Evolutionary conservation across 225 moss, liverwort and hornwort genomes (phyloP).

Genomic region (Physcomitrellopsis africana): DNA sequence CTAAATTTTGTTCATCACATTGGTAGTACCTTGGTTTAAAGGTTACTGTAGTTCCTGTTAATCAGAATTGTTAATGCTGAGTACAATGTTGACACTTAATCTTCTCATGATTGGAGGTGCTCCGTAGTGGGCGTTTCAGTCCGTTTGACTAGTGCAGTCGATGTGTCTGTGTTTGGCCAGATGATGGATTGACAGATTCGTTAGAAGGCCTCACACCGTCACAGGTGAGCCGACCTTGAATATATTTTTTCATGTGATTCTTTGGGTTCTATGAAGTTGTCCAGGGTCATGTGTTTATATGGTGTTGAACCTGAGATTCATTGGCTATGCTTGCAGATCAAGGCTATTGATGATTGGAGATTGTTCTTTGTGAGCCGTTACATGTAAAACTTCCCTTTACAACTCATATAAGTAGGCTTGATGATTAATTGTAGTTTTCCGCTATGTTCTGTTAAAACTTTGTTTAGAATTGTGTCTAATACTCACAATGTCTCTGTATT

Average conservation of each 20-base stretch:
- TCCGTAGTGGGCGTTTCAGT: constrained; percentile 6
- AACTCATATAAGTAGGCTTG: neutral
- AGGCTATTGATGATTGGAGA: constrained; percentile 91
- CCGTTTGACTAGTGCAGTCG: constrained; percentile 18
- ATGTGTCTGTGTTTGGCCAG: constrained; percentile 48
- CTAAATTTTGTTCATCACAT: neutral
- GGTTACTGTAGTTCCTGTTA: constrained; percentile 4
- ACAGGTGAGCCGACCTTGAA: constrained; percentile 53
- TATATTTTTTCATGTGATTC: neutral
- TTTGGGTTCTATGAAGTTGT: neutral
- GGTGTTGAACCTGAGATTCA: constrained; percentile 17
- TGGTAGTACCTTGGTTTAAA: constrained; percentile 10
- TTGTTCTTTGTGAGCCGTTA: constrained; percentile 74
- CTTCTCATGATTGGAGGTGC: neutral
- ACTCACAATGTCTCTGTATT: neutral
- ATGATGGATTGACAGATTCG: constrained; percentile 80
- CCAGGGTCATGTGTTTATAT: neutral
- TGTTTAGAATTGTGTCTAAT: neutral
- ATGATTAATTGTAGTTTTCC: neutral
- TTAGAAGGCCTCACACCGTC: constrained; percentile 75
- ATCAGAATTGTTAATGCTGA: neutral
- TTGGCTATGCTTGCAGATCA: constrained; percentile 63
- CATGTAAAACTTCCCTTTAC: constrained; percentile 51
- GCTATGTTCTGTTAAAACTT: neutral
- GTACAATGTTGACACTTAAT: neutral